Percentiles rank a stretch among this genome's conserved stretches.
Evolutionary conservation across 139 green algal species (phyloP).

Genomic region (Micractinium conductrix): DNA sequence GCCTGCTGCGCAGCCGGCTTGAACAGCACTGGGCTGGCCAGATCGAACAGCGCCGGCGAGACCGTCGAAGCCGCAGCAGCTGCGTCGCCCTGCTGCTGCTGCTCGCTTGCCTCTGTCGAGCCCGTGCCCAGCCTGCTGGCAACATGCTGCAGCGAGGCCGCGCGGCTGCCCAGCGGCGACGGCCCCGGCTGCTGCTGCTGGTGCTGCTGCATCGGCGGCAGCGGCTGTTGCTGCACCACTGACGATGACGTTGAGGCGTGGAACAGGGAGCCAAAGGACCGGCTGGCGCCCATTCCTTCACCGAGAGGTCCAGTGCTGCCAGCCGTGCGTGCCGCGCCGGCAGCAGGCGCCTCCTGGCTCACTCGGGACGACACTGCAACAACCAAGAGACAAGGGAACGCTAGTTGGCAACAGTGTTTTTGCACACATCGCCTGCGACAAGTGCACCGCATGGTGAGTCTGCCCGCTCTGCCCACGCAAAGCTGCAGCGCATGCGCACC

Average conservation of each 20-base stretch:
- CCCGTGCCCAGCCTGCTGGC: not conserved
- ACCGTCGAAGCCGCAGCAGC: not conserved
- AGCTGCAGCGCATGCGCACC: not conserved
- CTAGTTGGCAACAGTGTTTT: not conserved
- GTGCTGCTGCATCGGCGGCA: not conserved
- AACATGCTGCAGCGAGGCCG: not conserved
- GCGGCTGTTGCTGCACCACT: not conserved
- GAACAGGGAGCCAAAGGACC: constrained; percentile 13
- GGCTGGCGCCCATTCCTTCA: not conserved
- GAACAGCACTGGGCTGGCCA: constrained; percentile 12
- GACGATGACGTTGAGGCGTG: not conserved
- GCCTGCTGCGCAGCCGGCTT: not conserved
- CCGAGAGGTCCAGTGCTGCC: constrained; percentile 5
- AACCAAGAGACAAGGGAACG: not conserved
- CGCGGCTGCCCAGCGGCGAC: not conserved
- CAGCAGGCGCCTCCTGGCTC: not conserved
- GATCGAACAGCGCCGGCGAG: not conserved
- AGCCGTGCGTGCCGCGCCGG: not conserved
- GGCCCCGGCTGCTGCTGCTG: not conserved
- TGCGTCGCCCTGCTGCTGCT: not conserved
- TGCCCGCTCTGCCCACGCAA: not conserved
- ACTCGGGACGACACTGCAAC: not conserved
- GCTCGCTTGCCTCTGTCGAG: not conserved
- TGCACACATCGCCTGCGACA: not conserved
- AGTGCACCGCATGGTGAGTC: not conserved